These are phyloP conservation scores for Thoreauomyces humboldtii DNA, from an alignment of 192 early-diverging fungal species.

Conservation along the genomic window DNA sequence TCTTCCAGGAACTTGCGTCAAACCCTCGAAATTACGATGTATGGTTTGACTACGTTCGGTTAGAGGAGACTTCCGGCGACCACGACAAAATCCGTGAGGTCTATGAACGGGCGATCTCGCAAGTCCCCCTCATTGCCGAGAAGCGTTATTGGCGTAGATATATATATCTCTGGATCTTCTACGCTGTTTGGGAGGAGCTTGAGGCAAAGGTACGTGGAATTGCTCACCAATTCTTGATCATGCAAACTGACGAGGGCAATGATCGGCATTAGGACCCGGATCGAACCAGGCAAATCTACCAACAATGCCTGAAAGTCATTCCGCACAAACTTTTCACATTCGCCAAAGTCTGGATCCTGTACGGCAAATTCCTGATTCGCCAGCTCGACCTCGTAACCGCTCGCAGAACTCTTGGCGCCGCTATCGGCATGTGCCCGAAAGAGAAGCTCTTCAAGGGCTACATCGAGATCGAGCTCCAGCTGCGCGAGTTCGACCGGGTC, in stretches of 20 bases:
- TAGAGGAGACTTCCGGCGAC: slow-evolving; percentile 81
- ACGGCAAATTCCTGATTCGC: slow-evolving; percentile 90
- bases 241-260: background rate
- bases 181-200: slow-evolving; percentile 94
- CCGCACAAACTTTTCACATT: slow-evolving; percentile 96
- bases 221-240: slow-evolving; percentile 2
- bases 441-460: slow-evolving; percentile 93
- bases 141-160: slow-evolving; percentile 96
- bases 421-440: slow-evolving; percentile 88
- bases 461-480: slow-evolving; percentile 89
- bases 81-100: slow-evolving; percentile 80
- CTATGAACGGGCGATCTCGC: slow-evolving; percentile 92
- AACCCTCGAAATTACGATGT: slow-evolving; percentile 93
- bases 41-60: slow-evolving; percentile 94
- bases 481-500: slow-evolving; percentile 93
- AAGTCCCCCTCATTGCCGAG: slow-evolving; percentile 78
- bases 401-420: slow-evolving; percentile 77
- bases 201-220: slow-evolving; percentile 57
- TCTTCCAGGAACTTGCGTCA: slow-evolving; percentile 46
- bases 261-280: slow-evolving; percentile 63
- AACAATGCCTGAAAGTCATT: slow-evolving; percentile 75
- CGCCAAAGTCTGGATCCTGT: slow-evolving; percentile 94
- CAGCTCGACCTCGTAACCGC: slow-evolving; percentile 67
- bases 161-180: slow-evolving; percentile 98
- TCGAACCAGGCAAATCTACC: slow-evolving; percentile 80